These are phyloP conservation scores for Baorangia bicolor DNA, from an alignment of 768 basidiomycete genomes.

Conservation along the genomic window DNA sequence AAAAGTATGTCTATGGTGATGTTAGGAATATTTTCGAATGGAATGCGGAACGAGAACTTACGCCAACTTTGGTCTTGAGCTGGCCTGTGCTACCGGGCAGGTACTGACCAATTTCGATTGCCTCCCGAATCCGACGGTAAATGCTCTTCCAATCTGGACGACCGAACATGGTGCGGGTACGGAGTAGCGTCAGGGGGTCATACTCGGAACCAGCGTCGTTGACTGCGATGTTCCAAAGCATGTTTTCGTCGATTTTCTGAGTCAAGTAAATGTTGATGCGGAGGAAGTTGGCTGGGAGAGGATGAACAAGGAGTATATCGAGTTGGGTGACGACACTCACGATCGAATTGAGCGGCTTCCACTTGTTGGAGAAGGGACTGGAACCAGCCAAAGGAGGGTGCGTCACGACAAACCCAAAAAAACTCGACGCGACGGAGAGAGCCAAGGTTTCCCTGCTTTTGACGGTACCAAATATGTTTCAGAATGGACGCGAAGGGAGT, in stretches of 20 bases:
- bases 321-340: slow-evolving; percentile 45
- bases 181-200: slow-evolving; percentile 86
- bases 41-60: slow-evolving; percentile 38
- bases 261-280: slow-evolving; percentile 91
- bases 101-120: slow-evolving; percentile 82
- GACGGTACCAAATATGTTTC: slow-evolving; percentile 95
- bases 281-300: slow-evolving; percentile 74
- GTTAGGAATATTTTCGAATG: neutral
- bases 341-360: slow-evolving; percentile 85
- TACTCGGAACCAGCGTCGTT: slow-evolving; percentile 84
- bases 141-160: slow-evolving; percentile 88
- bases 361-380: slow-evolving; percentile 85
- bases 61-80: slow-evolving; percentile 80
- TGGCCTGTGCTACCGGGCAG: slow-evolving; percentile 76
- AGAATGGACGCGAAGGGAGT: slow-evolving; percentile 95
- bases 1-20: slow-evolving; percentile 73
- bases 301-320: slow-evolving; percentile 9
- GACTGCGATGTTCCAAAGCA: slow-evolving; percentile 90
- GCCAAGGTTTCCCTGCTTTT: slow-evolving; percentile 73
- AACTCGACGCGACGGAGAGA: slow-evolving; percentile 88
- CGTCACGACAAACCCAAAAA: slow-evolving; percentile 91
- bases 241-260: slow-evolving; percentile 80
- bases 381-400: slow-evolving; percentile 99
- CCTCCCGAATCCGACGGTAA: slow-evolving; percentile 69
- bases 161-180: slow-evolving; percentile 87